phyloP scores from a whole-genome alignment of 2,329 filamentous ascomycete genomes.

The Fusarium sp. region DNA sequence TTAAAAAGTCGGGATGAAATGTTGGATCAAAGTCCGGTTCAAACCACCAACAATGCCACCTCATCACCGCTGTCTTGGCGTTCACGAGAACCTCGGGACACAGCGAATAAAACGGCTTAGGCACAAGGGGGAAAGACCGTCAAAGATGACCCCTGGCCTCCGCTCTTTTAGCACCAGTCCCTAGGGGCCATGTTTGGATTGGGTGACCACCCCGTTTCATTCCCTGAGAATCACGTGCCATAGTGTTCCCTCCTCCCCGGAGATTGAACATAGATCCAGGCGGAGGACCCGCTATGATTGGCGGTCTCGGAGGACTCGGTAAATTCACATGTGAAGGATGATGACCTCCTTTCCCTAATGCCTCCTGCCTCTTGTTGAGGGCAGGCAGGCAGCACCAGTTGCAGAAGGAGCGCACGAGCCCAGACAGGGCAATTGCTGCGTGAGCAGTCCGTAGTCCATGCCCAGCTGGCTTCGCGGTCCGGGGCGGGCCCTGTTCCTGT shows the following conservation, averaged over 20 bases:
- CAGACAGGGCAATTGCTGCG: conserved; percentile 1
- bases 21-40: conserved; percentile 14
- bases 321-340: conserved; percentile 51
- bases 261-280: conserved; percentile 4
- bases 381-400: background rate
- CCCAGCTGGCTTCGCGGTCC: background rate
- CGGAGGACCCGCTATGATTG: conserved; percentile 32
- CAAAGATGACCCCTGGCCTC: conserved; percentile 11
- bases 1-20: conserved; percentile 10
- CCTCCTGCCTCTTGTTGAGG: conserved; percentile 22
- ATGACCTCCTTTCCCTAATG: conserved; percentile 29
- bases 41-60: conserved; percentile 28
- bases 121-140: conserved; percentile 19
- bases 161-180: conserved; percentile 1
- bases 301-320: conserved; percentile 32
- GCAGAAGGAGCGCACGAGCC: conserved; percentile 24
- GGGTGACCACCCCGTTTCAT: conserved; percentile 13
- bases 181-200: conserved; percentile 3
- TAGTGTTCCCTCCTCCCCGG: background rate
- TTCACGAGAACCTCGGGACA: conserved; percentile 34
- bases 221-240: conserved; percentile 37
- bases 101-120: conserved; percentile 23
- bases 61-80: conserved; percentile 29
- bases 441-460: background rate
- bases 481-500: conserved; percentile 24